phyloP scores from a whole-genome alignment of 1,139 yeast species.

The Candida glucosophila region DNA sequence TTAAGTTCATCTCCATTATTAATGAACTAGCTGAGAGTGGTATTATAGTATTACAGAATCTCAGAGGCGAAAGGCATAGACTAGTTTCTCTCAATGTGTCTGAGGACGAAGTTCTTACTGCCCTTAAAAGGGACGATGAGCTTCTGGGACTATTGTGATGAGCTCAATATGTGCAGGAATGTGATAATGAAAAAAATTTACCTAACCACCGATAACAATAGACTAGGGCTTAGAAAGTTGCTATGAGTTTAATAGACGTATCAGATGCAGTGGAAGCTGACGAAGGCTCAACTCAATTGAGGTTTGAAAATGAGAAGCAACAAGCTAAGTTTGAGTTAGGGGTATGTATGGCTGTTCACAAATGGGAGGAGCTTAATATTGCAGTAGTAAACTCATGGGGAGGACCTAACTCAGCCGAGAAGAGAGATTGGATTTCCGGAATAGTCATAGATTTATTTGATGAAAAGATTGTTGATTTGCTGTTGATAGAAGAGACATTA shows the following conservation, averaged over 20 bases:
- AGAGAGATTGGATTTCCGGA: constrained; percentile 92
- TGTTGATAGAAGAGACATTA: constrained; percentile 75
- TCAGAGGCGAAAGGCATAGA: constrained; percentile 60
- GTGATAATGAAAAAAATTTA: constrained; percentile 1
- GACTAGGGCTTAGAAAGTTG: constrained; percentile 1
- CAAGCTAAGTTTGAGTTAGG: constrained; percentile 91
- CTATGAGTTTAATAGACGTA: constrained; percentile 33
- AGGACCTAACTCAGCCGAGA: constrained; percentile 82
- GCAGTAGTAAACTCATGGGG: constrained; percentile 99
- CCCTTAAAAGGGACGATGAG: constrained; percentile 46
- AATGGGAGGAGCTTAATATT: constrained; percentile 80
- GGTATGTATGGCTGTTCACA: constrained; percentile 77
- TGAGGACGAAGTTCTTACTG: constrained; percentile 58
- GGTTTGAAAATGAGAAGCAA: constrained; percentile 52
- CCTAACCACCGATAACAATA: background rate
- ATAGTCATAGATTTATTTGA: constrained; percentile 72
- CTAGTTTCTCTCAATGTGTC: constrained; percentile 58
- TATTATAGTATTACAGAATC: constrained; percentile 55
- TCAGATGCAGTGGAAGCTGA: constrained; percentile 37
- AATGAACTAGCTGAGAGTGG: constrained; percentile 75
- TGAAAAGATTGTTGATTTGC: constrained; percentile 60
- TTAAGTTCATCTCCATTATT: constrained; percentile 43
- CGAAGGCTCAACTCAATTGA: constrained; percentile 32
- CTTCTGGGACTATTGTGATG: constrained; percentile 7
- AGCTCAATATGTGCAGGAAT: background rate